Evolutionary conservation across 2,329 filamentous ascomycete genomes (phyloP).

Genomic region (Emericellopsis atlantica): DNA sequence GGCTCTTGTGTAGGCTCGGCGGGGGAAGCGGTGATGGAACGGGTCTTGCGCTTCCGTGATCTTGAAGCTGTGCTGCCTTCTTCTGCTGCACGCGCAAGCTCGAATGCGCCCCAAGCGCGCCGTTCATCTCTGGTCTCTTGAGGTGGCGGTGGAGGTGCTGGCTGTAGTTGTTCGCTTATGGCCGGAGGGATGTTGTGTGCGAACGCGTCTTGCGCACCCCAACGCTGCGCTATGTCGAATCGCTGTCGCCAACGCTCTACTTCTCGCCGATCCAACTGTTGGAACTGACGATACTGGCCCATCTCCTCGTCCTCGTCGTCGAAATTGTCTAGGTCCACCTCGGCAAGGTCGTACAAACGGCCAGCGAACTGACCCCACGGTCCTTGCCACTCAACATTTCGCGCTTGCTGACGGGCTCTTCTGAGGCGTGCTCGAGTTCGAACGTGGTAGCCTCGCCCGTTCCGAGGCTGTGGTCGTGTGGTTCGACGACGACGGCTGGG

Average conservation of each 20-base stretch:
- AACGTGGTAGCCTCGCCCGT: conserved; percentile 21
- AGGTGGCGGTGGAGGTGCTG: conserved; percentile 33
- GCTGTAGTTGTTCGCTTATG: conserved; percentile 50
- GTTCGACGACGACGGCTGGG: conserved; percentile 9
- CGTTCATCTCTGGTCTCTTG: conserved; percentile 69
- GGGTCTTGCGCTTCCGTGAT: conserved; percentile 60
- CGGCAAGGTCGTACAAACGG: conserved; percentile 45
- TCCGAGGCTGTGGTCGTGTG: conserved; percentile 17
- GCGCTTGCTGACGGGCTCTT: conserved; percentile 45
- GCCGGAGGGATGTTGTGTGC: conserved; percentile 42
- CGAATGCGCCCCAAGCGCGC: conserved; percentile 81
- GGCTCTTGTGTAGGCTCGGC: conserved; percentile 56
- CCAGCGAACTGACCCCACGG: conserved; percentile 61
- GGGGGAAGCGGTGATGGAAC: conserved; percentile 60
- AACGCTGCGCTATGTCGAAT: conserved; percentile 66
- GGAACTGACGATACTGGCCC: conserved; percentile 38
- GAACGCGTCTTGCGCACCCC: conserved; percentile 65
- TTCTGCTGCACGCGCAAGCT: conserved; percentile 65
- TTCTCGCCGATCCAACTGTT: conserved; percentile 43
- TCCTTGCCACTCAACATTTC: conserved; percentile 77
- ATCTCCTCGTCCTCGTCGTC: conserved; percentile 60
- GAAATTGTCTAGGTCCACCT: conserved; percentile 26
- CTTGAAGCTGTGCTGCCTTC: conserved; percentile 31
- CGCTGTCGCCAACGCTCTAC: conserved; percentile 72
- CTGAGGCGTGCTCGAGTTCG: conserved; percentile 47